Evolutionary conservation across 306 rosid species (phyloP), one percentile per base, ranked within the genome.

Genomic region (Pueraria montana): DNA sequence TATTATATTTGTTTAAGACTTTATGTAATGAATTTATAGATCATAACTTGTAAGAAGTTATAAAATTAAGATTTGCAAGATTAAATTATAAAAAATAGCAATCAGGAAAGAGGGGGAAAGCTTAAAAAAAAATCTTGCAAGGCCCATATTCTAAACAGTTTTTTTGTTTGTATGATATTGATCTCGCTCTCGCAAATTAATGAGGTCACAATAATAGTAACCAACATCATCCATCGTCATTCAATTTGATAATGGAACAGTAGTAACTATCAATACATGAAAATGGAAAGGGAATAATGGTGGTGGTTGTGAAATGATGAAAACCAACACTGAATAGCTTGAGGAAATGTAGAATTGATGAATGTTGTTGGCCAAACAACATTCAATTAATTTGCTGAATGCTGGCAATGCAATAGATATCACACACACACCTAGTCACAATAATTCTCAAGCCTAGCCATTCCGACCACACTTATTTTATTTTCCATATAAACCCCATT

Each of bases 291-390:
- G 40, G 53, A 81, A 81, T 87, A 74, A 84, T 84, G 84, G 63
- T 43, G 84, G 84, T 84, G 18, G 90, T 73, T 87, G 90, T 12
- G 74, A 87, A 81, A 82, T 74, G 82, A 87, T 87, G 84, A 87
- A 87, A 72, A 56, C 65, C 85, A 74, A 49, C 82, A 82, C 74
- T 78, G 81, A 77, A 82, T 62, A 76, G 62, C 81, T 82, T 80
- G 72, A 36, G 27, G 16, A 66, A 67, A 58, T 27, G 12, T 2
- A 24, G 0, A 23, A 32, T 63, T 61, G n/a, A 77, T 72, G 64
- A 46, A 79, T 52, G 23, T 13, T 50, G 76, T 40, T 78, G 78
- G 77, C 70, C 84, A 72, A 84, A 82, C 59, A 72, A 77, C 83
- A 83, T 83, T 81, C 55, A 83, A 83, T 83, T 71, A 80, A 76